Evolutionary conservation across 495 filamentous ascomycete species (phyloP), one percentile per base, ranked within the genome.

Genomic region (Aspergillus mulundensis): DNA sequence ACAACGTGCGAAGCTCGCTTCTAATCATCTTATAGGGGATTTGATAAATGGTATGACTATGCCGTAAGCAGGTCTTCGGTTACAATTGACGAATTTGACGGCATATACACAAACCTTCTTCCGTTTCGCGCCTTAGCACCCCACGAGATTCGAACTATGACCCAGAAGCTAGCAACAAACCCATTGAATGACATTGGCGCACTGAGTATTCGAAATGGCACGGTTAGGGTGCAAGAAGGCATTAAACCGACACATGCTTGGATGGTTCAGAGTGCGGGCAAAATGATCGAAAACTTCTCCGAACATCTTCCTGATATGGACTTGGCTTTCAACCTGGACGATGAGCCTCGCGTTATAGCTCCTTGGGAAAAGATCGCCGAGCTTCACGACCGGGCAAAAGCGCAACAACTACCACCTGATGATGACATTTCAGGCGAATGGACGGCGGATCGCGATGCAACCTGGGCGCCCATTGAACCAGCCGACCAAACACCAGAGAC

Each of bases 281-380:
- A 79, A 0, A 84, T 90, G 74, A 85, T 91, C 40, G 75, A 84
- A 34, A 70, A 78, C 1, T 93, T 92, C 53, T 76, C 78, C n/a
- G 60, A 86, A 55, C 76, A 86, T 60, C 77, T 95, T 5, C 89
- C 88, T 1, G 81, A 89, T 50, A 89, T 95, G 87, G 86, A 90
- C 56, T 70, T 95, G 34, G 85, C 87, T 0, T 85, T 95, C 70
- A 95, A 94, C 65, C 62, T 90, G 21, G 82, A 89, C 41, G 87
- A 91, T 60, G 81, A 88, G 59, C 88, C 89, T n/a, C 77, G 88
- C 14, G 80, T 92, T 5, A 76, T 90, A 1, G 82, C 89, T 0
- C 85, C 88, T 3, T 87, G 84, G 77, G 79, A 84, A 50, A 80
- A 82, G 15, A 66, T 80, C 10, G 53, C 73, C 6, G 59, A 62